Percentiles rank a stretch among this genome's conserved stretches.
Conservation (phyloP, 164 flowering plant genomes). For the Vitis amurensis region DNA sequence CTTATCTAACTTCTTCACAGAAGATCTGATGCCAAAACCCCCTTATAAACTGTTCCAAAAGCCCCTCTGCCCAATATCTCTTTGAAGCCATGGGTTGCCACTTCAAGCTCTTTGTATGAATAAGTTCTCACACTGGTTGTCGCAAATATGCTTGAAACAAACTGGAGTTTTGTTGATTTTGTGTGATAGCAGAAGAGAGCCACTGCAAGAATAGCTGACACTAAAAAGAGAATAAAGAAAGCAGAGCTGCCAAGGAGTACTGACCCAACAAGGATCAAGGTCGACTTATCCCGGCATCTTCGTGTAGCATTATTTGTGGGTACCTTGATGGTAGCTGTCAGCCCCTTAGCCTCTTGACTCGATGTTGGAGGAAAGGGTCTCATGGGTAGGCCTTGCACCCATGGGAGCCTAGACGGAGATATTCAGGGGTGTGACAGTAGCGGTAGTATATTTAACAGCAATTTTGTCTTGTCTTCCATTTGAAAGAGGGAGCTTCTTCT, state of each 20-base stretch:
- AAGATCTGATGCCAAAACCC: conserved; percentile 1
- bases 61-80: conserved; percentile 16
- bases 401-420: too few species aligned
- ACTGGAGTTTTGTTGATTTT: background rate
- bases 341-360: too few species aligned
- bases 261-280: too few species aligned
- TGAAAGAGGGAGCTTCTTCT: conserved; percentile 17
- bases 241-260: conserved; percentile 2
- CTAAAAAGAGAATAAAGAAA: background rate
- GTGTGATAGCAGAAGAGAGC: background rate
- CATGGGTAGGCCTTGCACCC: too few species aligned
- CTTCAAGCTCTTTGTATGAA: conserved; percentile 12
- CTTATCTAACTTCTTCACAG: conserved; percentile 15
- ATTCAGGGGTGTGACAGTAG: too few species aligned
- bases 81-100: conserved; percentile 13
- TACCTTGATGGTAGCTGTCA: too few species aligned
- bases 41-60: conserved; percentile 14
- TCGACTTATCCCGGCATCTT: too few species aligned
- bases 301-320: too few species aligned
- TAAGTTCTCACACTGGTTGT: conserved; percentile 3
- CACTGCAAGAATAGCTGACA: background rate
- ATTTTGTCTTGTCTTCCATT: background rate
- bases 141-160: background rate
- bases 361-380: too few species aligned
- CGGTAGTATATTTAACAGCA: background rate